phyloP scores from a whole-genome alignment of 192 early-diverging fungal species.

The Helicostylum pulchrum region DNA sequence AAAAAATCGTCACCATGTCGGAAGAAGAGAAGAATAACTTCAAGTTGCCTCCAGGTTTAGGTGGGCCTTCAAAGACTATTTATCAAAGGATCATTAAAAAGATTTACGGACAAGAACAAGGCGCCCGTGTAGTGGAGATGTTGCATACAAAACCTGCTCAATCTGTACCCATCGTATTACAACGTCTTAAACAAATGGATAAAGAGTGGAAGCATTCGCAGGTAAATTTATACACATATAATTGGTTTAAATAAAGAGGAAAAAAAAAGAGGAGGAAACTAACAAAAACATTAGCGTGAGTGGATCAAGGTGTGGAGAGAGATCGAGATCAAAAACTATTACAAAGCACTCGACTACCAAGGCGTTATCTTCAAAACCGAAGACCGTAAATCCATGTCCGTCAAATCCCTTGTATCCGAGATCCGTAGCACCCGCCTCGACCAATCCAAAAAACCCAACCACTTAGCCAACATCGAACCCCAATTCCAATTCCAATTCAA shows the following conservation, averaged over 20 bases:
- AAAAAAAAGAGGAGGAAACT: no score
- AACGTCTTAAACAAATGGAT: conserved; percentile 96
- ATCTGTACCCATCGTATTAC: conserved; percentile 88
- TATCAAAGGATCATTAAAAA: conserved; percentile 90
- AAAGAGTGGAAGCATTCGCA: conserved; percentile 92
- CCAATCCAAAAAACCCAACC: conserved; percentile 33
- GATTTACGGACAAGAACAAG: conserved; percentile 84
- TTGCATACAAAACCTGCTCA: conserved; percentile 86
- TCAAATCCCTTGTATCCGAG: conserved; percentile 77
- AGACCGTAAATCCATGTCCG: conserved; percentile 75
- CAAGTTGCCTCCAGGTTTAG: conserved; percentile 71
- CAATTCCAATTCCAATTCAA: conserved; percentile 79
- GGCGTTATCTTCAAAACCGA: conserved; percentile 82
- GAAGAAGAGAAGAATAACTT: conserved; percentile 73
- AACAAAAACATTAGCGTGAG: conserved; percentile 83
- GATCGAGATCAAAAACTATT: conserved; percentile 88
- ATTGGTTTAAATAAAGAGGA: conserved; percentile 2
- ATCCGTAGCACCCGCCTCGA: conserved; percentile 84
- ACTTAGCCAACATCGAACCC: background rate
- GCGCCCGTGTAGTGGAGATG: conserved; percentile 82
- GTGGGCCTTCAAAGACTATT: conserved; percentile 80
- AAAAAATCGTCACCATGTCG: conserved; percentile 73
- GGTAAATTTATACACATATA: conserved; percentile 37
- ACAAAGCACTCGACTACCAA: conserved; percentile 93
- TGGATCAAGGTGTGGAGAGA: conserved; percentile 97